Percentiles rank a stretch among this genome's conserved stretches.
Conservation (phyloP, 2,329 filamentous ascomycete species). For the Teratosphaeria nubilosa region DNA sequence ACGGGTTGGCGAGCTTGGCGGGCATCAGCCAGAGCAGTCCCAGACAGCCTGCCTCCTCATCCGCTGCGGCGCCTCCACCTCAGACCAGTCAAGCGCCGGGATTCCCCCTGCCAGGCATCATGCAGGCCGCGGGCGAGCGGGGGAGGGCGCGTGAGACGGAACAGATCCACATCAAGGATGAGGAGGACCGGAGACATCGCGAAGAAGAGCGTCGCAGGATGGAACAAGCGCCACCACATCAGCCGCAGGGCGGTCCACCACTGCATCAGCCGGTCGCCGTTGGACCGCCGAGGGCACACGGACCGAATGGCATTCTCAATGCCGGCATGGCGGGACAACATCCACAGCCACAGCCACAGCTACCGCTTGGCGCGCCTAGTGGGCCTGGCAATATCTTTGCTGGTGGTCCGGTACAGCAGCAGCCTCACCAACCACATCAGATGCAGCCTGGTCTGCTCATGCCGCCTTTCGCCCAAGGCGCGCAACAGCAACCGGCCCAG, state of each 20-base stretch:
- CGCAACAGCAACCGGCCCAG: constrained; percentile 17
- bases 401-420: constrained; percentile 54
- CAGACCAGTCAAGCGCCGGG: constrained; percentile 21
- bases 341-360: constrained; percentile 36
- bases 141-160: constrained; percentile 45
- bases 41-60: constrained; percentile 22
- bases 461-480: constrained; percentile 31
- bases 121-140: constrained; percentile 34
- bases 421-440: constrained; percentile 30
- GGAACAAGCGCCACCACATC: constrained; percentile 64
- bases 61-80: constrained; percentile 16
- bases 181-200: constrained; percentile 52
- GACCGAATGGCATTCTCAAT: constrained; percentile 72
- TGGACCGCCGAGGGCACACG: constrained; percentile 74
- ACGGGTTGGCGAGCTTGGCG: constrained; percentile 35
- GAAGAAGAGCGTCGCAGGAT: constrained; percentile 57
- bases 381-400: constrained; percentile 59
- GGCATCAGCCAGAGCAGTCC: constrained; percentile 37
- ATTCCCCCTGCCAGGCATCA: constrained; percentile 36
- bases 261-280: constrained; percentile 88
- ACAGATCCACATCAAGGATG: constrained; percentile 45
- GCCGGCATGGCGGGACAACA: constrained; percentile 41
- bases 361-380: constrained; percentile 47
- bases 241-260: constrained; percentile 72
- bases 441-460: constrained; percentile 37